A percentile compares a stretch with the other conserved stretches of the same genome.
phyloP scores from a whole-genome alignment of 176 grass and related monocot genomes.

The Carex pumila region DNA sequence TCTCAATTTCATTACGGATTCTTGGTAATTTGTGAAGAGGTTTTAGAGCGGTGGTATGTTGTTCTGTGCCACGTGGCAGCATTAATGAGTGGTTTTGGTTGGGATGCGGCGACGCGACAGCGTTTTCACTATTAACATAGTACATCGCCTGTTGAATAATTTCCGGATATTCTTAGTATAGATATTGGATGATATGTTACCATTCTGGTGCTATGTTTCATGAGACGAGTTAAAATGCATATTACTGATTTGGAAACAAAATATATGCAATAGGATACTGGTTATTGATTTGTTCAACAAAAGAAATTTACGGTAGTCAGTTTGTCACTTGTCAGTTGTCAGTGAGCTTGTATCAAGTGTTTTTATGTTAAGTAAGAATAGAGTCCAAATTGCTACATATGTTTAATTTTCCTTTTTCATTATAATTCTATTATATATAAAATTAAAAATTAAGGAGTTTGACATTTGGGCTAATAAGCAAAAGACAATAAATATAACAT shows the following conservation, averaged over 20 bases:
- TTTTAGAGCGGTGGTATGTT: background rate
- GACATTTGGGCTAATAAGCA: background rate
- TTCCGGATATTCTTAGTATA: constrained; percentile 2
- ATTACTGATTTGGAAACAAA: background rate
- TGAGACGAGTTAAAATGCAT: background rate
- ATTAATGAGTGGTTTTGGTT: background rate
- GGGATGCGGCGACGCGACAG: constrained; percentile 24
- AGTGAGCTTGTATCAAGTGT: background rate
- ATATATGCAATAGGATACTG: background rate
- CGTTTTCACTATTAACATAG: background rate
- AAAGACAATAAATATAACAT: background rate
- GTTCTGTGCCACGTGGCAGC: constrained; percentile 14
- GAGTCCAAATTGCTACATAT: background rate
- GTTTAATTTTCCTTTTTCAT: background rate
- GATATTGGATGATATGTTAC: background rate
- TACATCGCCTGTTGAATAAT: background rate
- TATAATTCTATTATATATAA: background rate
- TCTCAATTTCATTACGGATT: background rate
- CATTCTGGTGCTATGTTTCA: background rate
- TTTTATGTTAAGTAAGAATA: background rate
- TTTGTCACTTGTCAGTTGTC: background rate
- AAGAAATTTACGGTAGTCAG: background rate
- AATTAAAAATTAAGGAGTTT: background rate
- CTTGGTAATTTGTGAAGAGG: background rate
- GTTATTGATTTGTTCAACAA: background rate